These are phyloP conservation scores for Rhizoclosmatium sp. DNA, from an alignment of 192 early-diverging fungal species.

Conservation along the genomic window DNA sequence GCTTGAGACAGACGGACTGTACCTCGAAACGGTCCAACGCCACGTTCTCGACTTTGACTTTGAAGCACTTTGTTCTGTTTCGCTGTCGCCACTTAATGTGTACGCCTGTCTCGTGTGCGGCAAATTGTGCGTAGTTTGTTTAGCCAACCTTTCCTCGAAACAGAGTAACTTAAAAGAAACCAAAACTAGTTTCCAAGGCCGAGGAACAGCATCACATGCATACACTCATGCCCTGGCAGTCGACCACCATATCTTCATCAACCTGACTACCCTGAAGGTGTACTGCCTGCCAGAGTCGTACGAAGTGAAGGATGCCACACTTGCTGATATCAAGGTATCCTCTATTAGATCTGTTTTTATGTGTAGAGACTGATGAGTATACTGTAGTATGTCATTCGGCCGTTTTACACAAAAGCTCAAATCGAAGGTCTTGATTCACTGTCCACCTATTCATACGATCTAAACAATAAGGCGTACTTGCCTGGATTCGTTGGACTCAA, in stretches of 20 bases:
- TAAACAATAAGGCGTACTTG: slow-evolving; percentile 84
- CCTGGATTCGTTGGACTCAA: slow-evolving; percentile 95
- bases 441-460: slow-evolving; percentile 71
- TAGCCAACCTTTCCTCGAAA: slow-evolving; percentile 66
- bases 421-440: slow-evolving; percentile 74
- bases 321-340: slow-evolving; percentile 90
- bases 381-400: slow-evolving; percentile 81
- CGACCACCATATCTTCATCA: slow-evolving; percentile 96
- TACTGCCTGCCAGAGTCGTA: slow-evolving; percentile 96
- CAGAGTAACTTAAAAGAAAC: not conserved
- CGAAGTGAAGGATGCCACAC: slow-evolving; percentile 83
- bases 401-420: slow-evolving; percentile 74
- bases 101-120: slow-evolving; percentile 97
- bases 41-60: slow-evolving; percentile 96
- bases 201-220: slow-evolving; percentile 89
- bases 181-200: slow-evolving; percentile 59
- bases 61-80: slow-evolving; percentile 96
- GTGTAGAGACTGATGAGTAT: too few relatives aligned
- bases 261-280: slow-evolving; percentile 83
- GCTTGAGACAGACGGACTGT: slow-evolving; percentile 49
- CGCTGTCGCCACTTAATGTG: slow-evolving; percentile 90
- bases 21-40: slow-evolving; percentile 86
- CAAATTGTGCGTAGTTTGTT: slow-evolving; percentile 59
- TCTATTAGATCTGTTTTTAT: not conserved
- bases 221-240: slow-evolving; percentile 96